Evolutionary conservation across 2,329 filamentous ascomycete species (phyloP).

Genomic region (Penicillium sp.): DNA sequence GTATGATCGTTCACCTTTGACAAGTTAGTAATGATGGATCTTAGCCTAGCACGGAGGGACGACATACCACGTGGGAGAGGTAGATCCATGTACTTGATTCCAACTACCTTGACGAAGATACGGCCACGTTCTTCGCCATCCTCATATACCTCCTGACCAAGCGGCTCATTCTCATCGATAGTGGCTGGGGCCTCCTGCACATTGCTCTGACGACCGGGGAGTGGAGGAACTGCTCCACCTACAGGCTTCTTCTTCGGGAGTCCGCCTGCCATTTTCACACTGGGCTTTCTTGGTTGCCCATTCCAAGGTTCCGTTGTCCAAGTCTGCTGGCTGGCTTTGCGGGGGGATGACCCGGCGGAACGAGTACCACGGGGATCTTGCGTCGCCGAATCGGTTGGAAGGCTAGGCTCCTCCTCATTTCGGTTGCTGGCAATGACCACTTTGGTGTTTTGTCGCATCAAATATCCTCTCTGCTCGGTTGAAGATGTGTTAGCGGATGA

Average conservation of each 20-base stretch:
- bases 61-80: conserved; percentile 85
- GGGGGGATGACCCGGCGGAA: conserved; percentile 69
- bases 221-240: conserved; percentile 70
- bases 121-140: conserved; percentile 85
- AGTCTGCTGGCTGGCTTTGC: conserved; percentile 79
- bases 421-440: conserved; percentile 84
- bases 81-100: conserved; percentile 86
- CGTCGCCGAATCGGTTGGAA: conserved; percentile 26
- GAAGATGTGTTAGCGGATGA: conserved; percentile 63
- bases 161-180: conserved; percentile 68
- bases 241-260: conserved; percentile 61
- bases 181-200: conserved; percentile 62
- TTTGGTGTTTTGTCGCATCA: conserved; percentile 99
- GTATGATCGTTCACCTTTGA: conserved; percentile 78
- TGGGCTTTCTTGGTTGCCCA: conserved; percentile 69
- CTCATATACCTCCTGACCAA: conserved; percentile 61
- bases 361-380: conserved; percentile 49
- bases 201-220: conserved; percentile 86
- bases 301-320: conserved; percentile 99
- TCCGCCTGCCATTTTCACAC: conserved; percentile 58
- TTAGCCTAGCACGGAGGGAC: too few relatives aligned
- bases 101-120: conserved; percentile 97
- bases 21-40: conserved; percentile 22
- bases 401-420: conserved; percentile 57
- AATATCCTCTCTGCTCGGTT: conserved; percentile 85